phyloP scores from a whole-genome alignment of 768 basidiomycete genomes.

The Sistotremastrum suecicum region DNA sequence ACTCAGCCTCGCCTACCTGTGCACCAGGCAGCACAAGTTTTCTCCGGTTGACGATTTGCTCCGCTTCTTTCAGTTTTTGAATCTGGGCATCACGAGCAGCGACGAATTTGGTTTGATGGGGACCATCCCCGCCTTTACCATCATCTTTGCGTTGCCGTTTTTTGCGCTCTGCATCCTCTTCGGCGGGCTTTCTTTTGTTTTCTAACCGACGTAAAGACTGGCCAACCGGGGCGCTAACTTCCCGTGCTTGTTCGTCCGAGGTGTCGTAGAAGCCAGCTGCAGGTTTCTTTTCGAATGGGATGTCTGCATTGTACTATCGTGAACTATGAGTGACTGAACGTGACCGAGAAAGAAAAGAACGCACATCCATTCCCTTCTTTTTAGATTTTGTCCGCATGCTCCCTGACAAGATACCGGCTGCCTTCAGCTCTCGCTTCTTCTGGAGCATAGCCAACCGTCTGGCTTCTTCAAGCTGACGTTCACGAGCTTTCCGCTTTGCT shows the following conservation, averaged over 20 bases:
- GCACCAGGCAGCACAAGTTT: constrained; percentile 76
- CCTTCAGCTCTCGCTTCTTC: constrained; percentile 95
- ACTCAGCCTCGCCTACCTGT: constrained; percentile 86
- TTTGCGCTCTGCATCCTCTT: constrained; percentile 85
- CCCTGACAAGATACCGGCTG: constrained; percentile 87
- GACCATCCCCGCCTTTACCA: constrained; percentile 32
- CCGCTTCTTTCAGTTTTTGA: constrained; percentile 93
- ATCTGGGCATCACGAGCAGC: constrained; percentile 97
- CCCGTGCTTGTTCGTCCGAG: constrained; percentile 79
- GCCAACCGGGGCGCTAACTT: constrained; percentile 80
- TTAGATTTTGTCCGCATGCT: constrained; percentile 92
- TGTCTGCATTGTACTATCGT: constrained; percentile 86
- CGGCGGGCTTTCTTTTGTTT: constrained; percentile 88
- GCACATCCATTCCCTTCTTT: constrained; percentile 93
- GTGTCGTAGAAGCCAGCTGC: constrained; percentile 97
- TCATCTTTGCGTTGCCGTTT: constrained; percentile 80
- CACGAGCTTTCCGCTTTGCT: constrained; percentile 95
- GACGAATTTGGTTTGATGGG: constrained; percentile 85
- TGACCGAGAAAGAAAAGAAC: constrained; percentile 15
- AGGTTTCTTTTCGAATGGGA: constrained; percentile 95
- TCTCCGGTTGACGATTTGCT: constrained; percentile 79
- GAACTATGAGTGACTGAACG: not conserved
- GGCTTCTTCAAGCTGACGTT: constrained; percentile 94
- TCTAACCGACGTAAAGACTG: constrained; percentile 85
- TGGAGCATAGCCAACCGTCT: constrained; percentile 86